These are phyloP conservation scores for Aspergillus bombycis DNA, from an alignment of 2,329 filamentous ascomycete genomes.

Conservation along the genomic window DNA sequence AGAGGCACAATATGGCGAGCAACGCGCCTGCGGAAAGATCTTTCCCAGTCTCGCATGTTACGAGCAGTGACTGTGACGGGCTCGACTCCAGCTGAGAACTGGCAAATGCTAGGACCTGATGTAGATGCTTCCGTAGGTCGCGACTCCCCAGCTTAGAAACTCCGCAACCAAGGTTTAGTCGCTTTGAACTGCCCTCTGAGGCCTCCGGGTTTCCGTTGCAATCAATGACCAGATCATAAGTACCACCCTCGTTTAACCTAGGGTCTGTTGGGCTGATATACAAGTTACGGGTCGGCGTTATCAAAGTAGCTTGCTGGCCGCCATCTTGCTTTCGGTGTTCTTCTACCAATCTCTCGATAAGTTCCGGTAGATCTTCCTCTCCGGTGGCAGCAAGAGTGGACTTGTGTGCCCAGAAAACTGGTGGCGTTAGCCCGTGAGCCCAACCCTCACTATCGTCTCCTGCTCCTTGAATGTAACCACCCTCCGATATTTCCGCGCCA, in stretches of 20 bases:
- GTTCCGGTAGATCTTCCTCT: conserved; percentile 64
- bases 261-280: conserved; percentile 32
- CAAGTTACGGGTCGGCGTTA: conserved; percentile 44
- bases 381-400: conserved; percentile 62
- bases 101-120: conserved; percentile 63
- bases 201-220: conserved; percentile 36
- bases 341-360: conserved; percentile 52
- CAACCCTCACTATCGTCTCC: conserved; percentile 95
- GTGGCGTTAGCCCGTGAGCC: conserved; percentile 77
- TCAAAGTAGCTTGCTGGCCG: conserved; percentile 29
- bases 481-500: conserved; percentile 69
- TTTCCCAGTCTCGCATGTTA: conserved; percentile 76
- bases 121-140: conserved; percentile 74
- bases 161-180: conserved; percentile 65
- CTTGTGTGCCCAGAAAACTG: conserved; percentile 76
- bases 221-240: conserved; percentile 49
- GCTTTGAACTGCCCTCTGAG: conserved; percentile 43
- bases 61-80: conserved; percentile 47
- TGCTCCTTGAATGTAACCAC: conserved; percentile 88
- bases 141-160: conserved; percentile 78
- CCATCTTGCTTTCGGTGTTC: conserved; percentile 26
- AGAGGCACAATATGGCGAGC: conserved; percentile 74
- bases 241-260: conserved; percentile 43
- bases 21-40: conserved; percentile 80
- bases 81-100: conserved; percentile 35